These are phyloP conservation scores for Phanerodontia chrysosporium DNA, from an alignment of 768 basidiomycete species.

Conservation along the genomic window DNA sequence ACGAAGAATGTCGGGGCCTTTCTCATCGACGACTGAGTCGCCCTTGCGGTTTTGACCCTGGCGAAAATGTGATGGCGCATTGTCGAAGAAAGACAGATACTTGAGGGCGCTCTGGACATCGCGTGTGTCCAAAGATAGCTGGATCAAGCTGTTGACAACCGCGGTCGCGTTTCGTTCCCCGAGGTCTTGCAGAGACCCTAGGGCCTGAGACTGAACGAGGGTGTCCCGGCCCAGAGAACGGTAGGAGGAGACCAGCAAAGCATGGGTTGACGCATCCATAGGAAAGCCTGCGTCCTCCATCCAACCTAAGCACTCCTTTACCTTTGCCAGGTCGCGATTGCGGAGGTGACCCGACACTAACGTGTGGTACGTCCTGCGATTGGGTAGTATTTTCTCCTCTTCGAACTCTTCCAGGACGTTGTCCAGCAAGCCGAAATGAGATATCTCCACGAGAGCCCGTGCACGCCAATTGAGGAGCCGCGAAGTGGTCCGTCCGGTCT, in stretches of 20 bases:
- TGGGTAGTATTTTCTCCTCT: constrained; percentile 41
- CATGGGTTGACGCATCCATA: constrained; percentile 54
- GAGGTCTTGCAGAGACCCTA: constrained; percentile 43
- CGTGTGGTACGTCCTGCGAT: constrained; percentile 63
- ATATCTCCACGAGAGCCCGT: constrained; percentile 53
- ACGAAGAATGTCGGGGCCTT: neutral
- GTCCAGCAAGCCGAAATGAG: constrained; percentile 43
- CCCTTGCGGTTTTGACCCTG: neutral
- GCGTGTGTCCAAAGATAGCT: constrained; percentile 50
- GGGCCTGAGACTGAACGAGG: constrained; percentile 47
- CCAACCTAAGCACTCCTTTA: constrained; percentile 44
- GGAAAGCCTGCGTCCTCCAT: constrained; percentile 59
- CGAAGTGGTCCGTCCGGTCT: constrained; percentile 44
- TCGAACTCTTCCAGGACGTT: constrained; percentile 49
- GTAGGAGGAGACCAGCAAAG: constrained; percentile 54
- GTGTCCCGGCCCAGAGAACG: constrained; percentile 54
- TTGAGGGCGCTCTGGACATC: constrained; percentile 45
- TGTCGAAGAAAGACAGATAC: constrained; percentile 47
- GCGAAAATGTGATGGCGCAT: neutral
- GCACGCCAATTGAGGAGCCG: constrained; percentile 70
- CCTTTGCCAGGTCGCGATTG: constrained; percentile 58
- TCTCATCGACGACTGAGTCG: constrained; percentile 5
- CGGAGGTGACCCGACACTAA: constrained; percentile 64
- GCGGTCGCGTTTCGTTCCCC: constrained; percentile 38
- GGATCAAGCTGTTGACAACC: constrained; percentile 68